These are phyloP conservation scores for Xylaria sp. DNA, from an alignment of 2,329 filamentous ascomycete species.

Conservation along the genomic window DNA sequence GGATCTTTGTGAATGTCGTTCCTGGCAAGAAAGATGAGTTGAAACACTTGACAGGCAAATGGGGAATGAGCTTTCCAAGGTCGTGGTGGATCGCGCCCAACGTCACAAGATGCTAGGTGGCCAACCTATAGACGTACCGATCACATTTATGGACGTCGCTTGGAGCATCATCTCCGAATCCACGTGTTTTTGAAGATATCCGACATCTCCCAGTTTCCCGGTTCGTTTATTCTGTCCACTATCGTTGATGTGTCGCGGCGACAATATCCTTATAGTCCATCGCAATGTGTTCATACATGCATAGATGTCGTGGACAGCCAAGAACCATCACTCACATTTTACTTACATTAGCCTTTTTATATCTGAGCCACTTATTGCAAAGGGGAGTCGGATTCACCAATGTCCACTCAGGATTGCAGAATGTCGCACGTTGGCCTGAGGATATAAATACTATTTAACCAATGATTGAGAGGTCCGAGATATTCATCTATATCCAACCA, in stretches of 20 bases:
- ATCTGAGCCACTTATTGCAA: not conserved
- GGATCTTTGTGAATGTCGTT: constrained; percentile 55
- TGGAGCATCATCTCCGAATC: not conserved
- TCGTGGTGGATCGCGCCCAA: constrained; percentile 49
- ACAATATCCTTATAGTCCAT: not conserved
- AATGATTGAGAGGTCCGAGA: not conserved
- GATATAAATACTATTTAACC: not conserved
- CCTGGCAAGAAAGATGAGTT: constrained; percentile 52
- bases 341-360: not conserved
- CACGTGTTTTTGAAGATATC: not conserved
- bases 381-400: not conserved
- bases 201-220: not conserved
- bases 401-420: not conserved
- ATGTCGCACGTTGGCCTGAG: not conserved
- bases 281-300: no score
- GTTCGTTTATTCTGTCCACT: not conserved
- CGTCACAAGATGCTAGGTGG: constrained; percentile 24
- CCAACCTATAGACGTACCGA: constrained; percentile 26
- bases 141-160: not conserved
- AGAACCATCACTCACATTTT: no score
- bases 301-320: not conserved
- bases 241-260: not conserved
- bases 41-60: constrained; percentile 47
- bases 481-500: not conserved
- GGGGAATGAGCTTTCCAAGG: constrained; percentile 55